Evolutionary conservation across 176 grass and related monocot genomes (phyloP).

Genomic region (Tillandsia fasciculata): DNA sequence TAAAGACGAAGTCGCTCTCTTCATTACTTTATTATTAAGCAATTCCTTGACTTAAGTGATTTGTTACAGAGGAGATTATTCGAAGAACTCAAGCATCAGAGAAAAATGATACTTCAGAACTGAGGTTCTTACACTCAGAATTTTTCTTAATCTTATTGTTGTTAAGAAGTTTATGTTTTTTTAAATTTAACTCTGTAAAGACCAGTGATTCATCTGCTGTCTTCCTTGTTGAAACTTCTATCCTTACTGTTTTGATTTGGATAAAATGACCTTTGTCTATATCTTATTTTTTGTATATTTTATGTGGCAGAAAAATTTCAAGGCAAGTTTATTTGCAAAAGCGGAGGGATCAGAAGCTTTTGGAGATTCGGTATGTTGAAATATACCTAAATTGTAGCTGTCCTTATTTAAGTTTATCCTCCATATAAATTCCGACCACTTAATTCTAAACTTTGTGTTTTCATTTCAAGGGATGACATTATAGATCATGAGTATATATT

Average conservation of each 20-base stretch:
- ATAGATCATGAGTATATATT: slow-evolving; percentile 86
- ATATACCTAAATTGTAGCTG: background rate
- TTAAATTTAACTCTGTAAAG: background rate
- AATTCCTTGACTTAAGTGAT: slow-evolving; percentile 22
- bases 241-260: background rate
- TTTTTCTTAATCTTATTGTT: slow-evolving; percentile 19
- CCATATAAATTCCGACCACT: background rate
- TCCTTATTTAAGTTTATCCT: background rate
- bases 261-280: background rate
- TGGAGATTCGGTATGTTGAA: slow-evolving; percentile 65
- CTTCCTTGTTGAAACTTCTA: background rate
- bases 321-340: slow-evolving; percentile 82
- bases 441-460: background rate
- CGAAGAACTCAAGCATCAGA: slow-evolving; percentile 69
- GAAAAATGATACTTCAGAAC: slow-evolving; percentile 58
- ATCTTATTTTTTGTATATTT: slow-evolving; percentile 8
- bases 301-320: slow-evolving; percentile 58
- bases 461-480: slow-evolving; percentile 64
- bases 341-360: slow-evolving; percentile 80
- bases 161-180: background rate
- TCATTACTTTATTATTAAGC: slow-evolving; percentile 10
- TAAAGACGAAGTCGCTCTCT: slow-evolving; percentile 22
- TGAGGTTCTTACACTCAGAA: slow-evolving; percentile 43
- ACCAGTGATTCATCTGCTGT: background rate
- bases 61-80: slow-evolving; percentile 46